Evolutionary conservation across 352 stramenopile species (phyloP).

Genomic region (Phytophthora pistaciae): DNA sequence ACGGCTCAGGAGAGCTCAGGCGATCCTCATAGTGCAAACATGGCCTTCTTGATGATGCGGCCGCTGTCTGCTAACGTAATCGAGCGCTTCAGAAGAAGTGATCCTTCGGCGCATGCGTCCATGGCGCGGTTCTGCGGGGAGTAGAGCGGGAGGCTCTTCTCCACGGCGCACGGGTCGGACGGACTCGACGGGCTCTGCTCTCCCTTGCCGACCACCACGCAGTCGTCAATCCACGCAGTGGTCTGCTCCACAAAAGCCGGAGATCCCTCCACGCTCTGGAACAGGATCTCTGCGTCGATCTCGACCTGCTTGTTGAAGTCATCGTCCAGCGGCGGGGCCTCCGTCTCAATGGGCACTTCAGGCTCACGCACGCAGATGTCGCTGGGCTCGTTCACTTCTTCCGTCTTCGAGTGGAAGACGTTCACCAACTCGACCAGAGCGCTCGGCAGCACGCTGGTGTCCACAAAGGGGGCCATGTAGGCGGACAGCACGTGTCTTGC

Average conservation of each 20-base stretch:
- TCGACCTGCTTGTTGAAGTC: slow-evolving; percentile 30
- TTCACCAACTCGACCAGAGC: slow-evolving; percentile 31
- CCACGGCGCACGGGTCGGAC: slow-evolving; percentile 22
- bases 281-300: slow-evolving; percentile 29
- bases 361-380: slow-evolving; percentile 16
- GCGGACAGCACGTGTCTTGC: slow-evolving; percentile 37
- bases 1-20: background rate
- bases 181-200: slow-evolving; percentile 28
- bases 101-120: slow-evolving; percentile 16
- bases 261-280: slow-evolving; percentile 20
- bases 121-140: slow-evolving; percentile 22
- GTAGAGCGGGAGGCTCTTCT: slow-evolving; percentile 26
- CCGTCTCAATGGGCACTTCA: slow-evolving; percentile 6
- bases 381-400: slow-evolving; percentile 22
- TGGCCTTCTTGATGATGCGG: slow-evolving; percentile 29
- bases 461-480: slow-evolving; percentile 36
- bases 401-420: slow-evolving; percentile 30
- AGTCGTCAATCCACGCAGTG: slow-evolving; percentile 35
- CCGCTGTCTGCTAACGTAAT: slow-evolving; percentile 28
- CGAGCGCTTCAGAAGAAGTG: slow-evolving; percentile 32
- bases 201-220: slow-evolving; percentile 20
- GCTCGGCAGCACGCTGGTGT: slow-evolving; percentile 24
- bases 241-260: slow-evolving; percentile 27
- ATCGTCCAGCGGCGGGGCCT: slow-evolving; percentile 9
- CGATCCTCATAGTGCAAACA: slow-evolving; percentile 31